Evolutionary conservation across 345 rosid species (phyloP), one percentile per base, ranked within the genome.

Genomic region (Brassica nigra): DNA sequence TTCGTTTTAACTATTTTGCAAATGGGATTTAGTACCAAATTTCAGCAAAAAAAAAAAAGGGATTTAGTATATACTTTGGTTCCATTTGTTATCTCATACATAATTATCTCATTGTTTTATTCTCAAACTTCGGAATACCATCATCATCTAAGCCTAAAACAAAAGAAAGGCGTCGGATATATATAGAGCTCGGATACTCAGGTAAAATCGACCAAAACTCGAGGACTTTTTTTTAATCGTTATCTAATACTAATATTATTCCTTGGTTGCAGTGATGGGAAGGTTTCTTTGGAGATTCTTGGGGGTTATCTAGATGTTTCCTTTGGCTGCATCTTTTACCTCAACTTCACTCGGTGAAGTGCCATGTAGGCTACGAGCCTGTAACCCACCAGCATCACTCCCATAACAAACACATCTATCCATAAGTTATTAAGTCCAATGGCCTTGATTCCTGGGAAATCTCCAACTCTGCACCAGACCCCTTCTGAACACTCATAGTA

Each of bases 321-420:
- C 1, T 49, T n/a, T 49, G 55, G 55, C 55, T 49, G 16, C 18
- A 49, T 23, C 28, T 37, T 15, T 77, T 44, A 88, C 90, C 87
- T 84, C 90, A 88, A 79, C 78, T 84, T 85, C 54, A 93, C 93
- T 62, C 93, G 89, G 33, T 86, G 92, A 73, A 95, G 86, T 8
- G 98, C 98, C 71, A 91, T 74, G 62, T 93, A 95, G 8, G 98
- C 99, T 15, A 93, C 20, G 54, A 95, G 83, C 68, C 99, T 87
- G 80, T 95, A 95, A 29, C 96, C 98, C 14, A 91, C 86, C 84
- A 95, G 78, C 99, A 93, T 95, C 44, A 90, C 76, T 11, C 91
- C 99, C 99, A 95, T 91, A 33, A 93, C 79, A 68, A 68, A 76
- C 80, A 93, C 99, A 58, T 95, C 99, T 12, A 86, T 34, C 99